Base-by-base conservation (phyloP, 495 filamentous ascomycete genomes). In the Hypoxylon fuscum region DNA sequence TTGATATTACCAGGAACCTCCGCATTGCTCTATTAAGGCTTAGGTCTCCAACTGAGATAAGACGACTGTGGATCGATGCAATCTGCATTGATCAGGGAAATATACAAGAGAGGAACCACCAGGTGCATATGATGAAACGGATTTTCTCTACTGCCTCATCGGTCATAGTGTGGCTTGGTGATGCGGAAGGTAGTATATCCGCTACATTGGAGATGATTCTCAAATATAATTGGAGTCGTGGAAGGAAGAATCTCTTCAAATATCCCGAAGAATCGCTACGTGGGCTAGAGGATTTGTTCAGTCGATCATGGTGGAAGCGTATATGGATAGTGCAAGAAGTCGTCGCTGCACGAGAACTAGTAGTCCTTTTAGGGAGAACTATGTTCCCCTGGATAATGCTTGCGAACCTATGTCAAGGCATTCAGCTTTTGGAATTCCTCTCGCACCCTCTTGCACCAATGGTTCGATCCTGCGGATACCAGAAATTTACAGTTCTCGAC, bases 11-110 rank as follows among this genome's bases (percentile, higher is more conserved):
- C 11, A 45, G 25, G 32, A 59, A 57, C 41, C 44, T 69, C 4
- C 40, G 54, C 27, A 35, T n/a, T 10, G 48, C 53, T 1, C 37
- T 67, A 32, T 18, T 35, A 40, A 57, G 37, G 12, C 17, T 63
- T 18, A 43, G 55, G 46, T 44, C 46, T 7, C 38, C 55, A 21
- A 38, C 46, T 3, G 46, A 42, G 15, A 3, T 37, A 12, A 34
- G 55, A 35, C 3, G 35, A 3, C 15, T 64, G 23, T 64, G 61
- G 61, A 59, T 59, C 7, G 61, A 64, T 17, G 55, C 61, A 8
- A 43, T 59, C 11, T 64, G 61, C 29, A 64, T 64, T 25, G 41
- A 64, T 11, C 61, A 64, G n/a, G 43, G 31, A 7, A 53, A 64
- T 42, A 12, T 53, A 2, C 27, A 47, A n/a, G 61, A 64, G 55